These are phyloP conservation scores for Erysiphe neolycopersici DNA, from an alignment of 2,329 filamentous ascomycete genomes.

Conservation along the genomic window DNA sequence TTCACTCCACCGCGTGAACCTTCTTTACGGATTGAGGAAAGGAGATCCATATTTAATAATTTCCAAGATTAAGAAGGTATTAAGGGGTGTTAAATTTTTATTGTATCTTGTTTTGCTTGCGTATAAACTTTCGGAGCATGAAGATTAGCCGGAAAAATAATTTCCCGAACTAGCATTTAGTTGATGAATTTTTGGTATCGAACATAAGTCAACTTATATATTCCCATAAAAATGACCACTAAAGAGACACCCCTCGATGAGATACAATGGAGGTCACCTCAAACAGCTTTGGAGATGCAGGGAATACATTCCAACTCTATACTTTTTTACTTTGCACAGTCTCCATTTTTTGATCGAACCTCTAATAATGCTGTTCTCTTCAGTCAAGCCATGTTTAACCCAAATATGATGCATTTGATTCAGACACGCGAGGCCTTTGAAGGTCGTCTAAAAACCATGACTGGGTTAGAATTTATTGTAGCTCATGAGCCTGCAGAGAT, in stretches of 20 bases:
- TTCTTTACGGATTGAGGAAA: slow-evolving; percentile 69
- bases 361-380: slow-evolving; percentile 40
- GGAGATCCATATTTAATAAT: slow-evolving; percentile 47
- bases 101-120: too few relatives aligned
- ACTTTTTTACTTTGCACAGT: slow-evolving; percentile 40
- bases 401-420: slow-evolving; percentile 27
- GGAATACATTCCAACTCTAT: slow-evolving; percentile 34
- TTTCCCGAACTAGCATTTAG: neutral
- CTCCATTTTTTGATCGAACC: slow-evolving; percentile 39
- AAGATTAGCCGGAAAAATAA: neutral
- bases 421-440: slow-evolving; percentile 37
- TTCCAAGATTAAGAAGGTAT: neutral
- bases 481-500: slow-evolving; percentile 37
- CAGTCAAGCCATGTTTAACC: slow-evolving; percentile 34
- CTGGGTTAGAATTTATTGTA: slow-evolving; percentile 38
- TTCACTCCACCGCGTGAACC: slow-evolving; percentile 84
- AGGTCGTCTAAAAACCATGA: slow-evolving; percentile 33
- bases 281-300: slow-evolving; percentile 20
- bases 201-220: too few relatives aligned
- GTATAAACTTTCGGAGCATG: neutral
- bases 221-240: slow-evolving; percentile 16
- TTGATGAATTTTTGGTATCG: too few relatives aligned
- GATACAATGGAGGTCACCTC: slow-evolving; percentile 35
- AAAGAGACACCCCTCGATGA: slow-evolving; percentile 33
- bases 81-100: too few relatives aligned